phyloP scores from a whole-genome alignment of 129 eudicot genomes.

The Centrapalus pauciflorus region DNA sequence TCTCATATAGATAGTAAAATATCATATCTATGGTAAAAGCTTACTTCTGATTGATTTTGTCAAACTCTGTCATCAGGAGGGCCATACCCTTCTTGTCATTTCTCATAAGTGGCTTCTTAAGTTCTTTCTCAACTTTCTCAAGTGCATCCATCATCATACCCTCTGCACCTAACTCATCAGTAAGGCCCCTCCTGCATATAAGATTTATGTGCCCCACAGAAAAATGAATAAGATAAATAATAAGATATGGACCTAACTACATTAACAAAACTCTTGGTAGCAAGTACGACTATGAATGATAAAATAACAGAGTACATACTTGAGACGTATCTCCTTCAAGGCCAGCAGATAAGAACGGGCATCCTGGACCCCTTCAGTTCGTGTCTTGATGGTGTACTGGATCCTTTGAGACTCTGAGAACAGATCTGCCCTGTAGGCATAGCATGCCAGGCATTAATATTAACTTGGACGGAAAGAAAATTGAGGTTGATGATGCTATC shows the following conservation, averaged over 20 bases:
- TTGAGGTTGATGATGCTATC: neutral
- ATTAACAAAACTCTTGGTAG: neutral
- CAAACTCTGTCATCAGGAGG: constrained; percentile 61
- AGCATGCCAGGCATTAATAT: neutral
- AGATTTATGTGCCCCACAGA: neutral
- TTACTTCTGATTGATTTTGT: constrained; percentile 78
- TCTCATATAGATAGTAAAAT: too few species aligned
- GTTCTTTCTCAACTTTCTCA: constrained; percentile 76
- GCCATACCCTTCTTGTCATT: constrained; percentile 77
- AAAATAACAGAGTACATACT: constrained; percentile 33
- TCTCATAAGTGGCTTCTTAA: constrained; percentile 82
- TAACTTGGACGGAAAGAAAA: neutral
- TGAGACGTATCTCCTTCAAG: constrained; percentile 57
- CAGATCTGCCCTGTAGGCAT: constrained; percentile 46
- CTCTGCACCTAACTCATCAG: constrained; percentile 67
- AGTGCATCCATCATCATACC: constrained; percentile 79
- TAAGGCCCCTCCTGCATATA: constrained; percentile 59
- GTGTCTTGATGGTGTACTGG: constrained; percentile 42
- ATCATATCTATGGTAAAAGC: constrained; percentile 8
- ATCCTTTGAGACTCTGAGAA: constrained; percentile 67
- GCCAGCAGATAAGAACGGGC: constrained; percentile 51
- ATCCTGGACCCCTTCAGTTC: constrained; percentile 56
- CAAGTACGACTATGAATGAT: neutral
- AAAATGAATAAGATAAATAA: neutral
- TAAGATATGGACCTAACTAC: neutral